Conservation (phyloP, 2,329 filamentous ascomycete genomes). For the Byssoonygena ceratinophila region DNA sequence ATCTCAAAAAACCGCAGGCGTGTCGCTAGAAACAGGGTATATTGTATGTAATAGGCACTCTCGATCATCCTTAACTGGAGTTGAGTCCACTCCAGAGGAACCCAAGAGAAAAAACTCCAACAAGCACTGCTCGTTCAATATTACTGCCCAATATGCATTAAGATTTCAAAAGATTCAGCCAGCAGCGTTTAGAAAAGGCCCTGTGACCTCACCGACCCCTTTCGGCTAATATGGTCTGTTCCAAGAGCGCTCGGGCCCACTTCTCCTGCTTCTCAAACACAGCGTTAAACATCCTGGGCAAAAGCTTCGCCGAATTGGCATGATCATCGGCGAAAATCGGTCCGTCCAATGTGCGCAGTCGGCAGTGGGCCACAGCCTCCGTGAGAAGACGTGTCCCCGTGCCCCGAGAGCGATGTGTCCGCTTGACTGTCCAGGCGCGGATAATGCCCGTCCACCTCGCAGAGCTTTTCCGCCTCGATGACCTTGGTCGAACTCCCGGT, state of each 20-base stretch:
- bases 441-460: slow-evolving; percentile 44
- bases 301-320: slow-evolving; percentile 57
- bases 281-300: slow-evolving; percentile 54
- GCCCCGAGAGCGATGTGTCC: slow-evolving; percentile 58
- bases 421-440: slow-evolving; percentile 68
- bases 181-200: neutral
- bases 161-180: neutral
- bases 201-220: slow-evolving; percentile 9
- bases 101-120: neutral
- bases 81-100: neutral
- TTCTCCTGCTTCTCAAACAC: slow-evolving; percentile 50
- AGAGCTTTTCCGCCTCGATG: slow-evolving; percentile 16
- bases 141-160: neutral
- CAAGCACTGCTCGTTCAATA: neutral
- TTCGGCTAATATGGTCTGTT: slow-evolving; percentile 22
- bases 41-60: neutral
- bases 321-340: slow-evolving; percentile 64
- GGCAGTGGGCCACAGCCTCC: slow-evolving; percentile 58
- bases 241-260: slow-evolving; percentile 39
- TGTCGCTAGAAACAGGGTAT: slow-evolving; percentile 4
- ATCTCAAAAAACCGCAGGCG: neutral
- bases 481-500: slow-evolving; percentile 10
- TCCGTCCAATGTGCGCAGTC: slow-evolving; percentile 57
- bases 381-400: slow-evolving; percentile 62
- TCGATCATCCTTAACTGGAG: neutral